These are phyloP conservation scores for Macrolepiota dolichaula DNA, from an alignment of 768 basidiomycete species.

Conservation along the genomic window DNA sequence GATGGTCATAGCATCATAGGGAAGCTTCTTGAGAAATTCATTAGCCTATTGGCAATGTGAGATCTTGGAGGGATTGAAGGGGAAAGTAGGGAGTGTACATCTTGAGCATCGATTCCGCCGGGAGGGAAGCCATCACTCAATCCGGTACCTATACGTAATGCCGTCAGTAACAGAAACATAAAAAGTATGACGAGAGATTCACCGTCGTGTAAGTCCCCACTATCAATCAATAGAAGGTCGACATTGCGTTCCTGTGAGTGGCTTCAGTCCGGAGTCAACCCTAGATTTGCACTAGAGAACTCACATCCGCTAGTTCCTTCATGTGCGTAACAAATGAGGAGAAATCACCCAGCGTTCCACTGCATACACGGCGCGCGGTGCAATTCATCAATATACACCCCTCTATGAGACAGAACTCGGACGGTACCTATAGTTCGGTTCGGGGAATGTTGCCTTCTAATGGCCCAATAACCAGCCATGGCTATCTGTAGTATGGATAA, in stretches of 20 bases:
- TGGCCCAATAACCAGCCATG: slow-evolving; percentile 76
- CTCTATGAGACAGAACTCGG: not conserved
- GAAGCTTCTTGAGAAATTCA: slow-evolving; percentile 65
- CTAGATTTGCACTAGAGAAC: not conserved
- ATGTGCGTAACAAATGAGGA: slow-evolving; percentile 81
- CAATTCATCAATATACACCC: slow-evolving; percentile 10
- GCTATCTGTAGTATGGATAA: slow-evolving; percentile 84
- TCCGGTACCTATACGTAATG: slow-evolving; percentile 53
- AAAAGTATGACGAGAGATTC: not conserved
- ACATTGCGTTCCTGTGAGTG: slow-evolving; percentile 56
- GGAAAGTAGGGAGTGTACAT: slow-evolving; percentile 34
- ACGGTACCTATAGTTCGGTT: slow-evolving; percentile 59
- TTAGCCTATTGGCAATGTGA: slow-evolving; percentile 51
- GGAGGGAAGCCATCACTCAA: slow-evolving; percentile 74
- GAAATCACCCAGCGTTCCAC: slow-evolving; percentile 65
- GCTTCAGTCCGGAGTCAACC: not conserved
- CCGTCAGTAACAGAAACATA: not conserved
- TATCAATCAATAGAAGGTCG: slow-evolving; percentile 80
- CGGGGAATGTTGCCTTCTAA: slow-evolving; percentile 67
- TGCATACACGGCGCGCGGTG: too few relatives aligned
- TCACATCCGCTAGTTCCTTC: slow-evolving; percentile 66
- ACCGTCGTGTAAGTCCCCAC: slow-evolving; percentile 78
- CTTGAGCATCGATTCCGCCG: slow-evolving; percentile 70
- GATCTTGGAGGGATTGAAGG: not conserved
- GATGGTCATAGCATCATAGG: slow-evolving; percentile 80